Evolutionary conservation across 176 grass and related monocot species (phyloP).

Genomic region (Thalia dealbata): DNA sequence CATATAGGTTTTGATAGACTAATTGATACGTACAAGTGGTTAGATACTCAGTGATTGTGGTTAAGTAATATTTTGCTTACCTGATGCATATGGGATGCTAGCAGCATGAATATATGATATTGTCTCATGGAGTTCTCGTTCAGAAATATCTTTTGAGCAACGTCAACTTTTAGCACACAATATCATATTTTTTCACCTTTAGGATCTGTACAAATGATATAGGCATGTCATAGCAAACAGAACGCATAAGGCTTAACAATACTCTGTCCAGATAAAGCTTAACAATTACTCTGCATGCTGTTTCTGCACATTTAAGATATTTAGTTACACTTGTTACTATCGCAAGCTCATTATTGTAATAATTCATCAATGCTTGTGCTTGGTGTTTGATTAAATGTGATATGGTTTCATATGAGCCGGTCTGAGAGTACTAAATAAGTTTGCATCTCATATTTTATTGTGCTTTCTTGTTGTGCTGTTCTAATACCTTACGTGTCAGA

Average conservation of each 20-base stretch:
- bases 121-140: no score
- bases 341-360: not conserved
- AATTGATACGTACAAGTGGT: no score
- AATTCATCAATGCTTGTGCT: not conserved
- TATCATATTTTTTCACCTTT: not conserved
- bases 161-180: no score
- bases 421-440: not conserved
- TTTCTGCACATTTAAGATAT: not conserved
- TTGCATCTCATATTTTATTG: not conserved
- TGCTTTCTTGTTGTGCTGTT: not conserved
- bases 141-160: no score
- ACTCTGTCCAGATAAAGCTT: not conserved
- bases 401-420: not conserved
- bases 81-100: no score
- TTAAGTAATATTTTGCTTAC: no score
- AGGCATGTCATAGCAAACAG: not conserved
- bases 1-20: not conserved
- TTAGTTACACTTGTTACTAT: not conserved
- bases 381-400: no score
- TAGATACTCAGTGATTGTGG: not conserved
- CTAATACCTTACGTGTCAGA: slow-evolving; percentile 24
- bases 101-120: no score
- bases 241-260: no score
- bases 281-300: not conserved
- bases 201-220: not conserved